Evolutionary conservation across 2,329 filamentous ascomycete genomes (phyloP).

Genomic region (Penicillium digitatum): DNA sequence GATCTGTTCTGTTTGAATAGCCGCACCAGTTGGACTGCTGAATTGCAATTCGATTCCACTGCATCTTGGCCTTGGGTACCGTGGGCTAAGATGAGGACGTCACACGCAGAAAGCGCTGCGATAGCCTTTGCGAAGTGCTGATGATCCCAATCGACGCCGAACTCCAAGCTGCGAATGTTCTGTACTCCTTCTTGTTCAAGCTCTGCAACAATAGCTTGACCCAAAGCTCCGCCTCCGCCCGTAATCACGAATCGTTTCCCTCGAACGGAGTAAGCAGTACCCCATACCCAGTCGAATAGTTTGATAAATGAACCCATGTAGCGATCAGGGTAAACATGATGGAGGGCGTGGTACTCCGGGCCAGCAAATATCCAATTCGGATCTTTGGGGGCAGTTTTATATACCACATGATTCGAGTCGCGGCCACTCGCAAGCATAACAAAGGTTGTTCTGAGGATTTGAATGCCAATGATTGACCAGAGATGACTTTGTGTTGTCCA

Average conservation of each 20-base stretch:
- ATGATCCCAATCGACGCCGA: conserved; percentile 13
- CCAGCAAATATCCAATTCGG: conserved; percentile 16
- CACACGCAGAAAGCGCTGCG: background rate
- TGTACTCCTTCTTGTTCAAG: conserved; percentile 13
- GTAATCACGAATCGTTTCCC: conserved; percentile 13
- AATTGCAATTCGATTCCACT: conserved; percentile 12
- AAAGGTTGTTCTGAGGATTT: background rate
- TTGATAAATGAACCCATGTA: conserved; percentile 20
- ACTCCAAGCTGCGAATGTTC: conserved; percentile 2
- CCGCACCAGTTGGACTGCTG: conserved; percentile 7
- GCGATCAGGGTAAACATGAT: conserved; percentile 18
- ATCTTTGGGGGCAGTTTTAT: conserved; percentile 16
- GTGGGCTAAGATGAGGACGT: conserved; percentile 18
- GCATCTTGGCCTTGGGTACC: conserved; percentile 9
- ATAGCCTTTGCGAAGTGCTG: conserved; percentile 1
- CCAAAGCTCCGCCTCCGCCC: conserved; percentile 13
- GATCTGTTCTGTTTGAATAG: conserved; percentile 7
- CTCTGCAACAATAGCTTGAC: conserved; percentile 8
- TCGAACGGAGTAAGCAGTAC: conserved; percentile 17
- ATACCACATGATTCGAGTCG: conserved; percentile 19
- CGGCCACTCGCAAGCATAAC: conserved; percentile 13
- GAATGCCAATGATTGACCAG: background rate
- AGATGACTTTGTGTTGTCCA: background rate
- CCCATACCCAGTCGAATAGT: conserved; percentile 19
- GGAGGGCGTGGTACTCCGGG: conserved; percentile 18